phyloP scores from a whole-genome alignment of 371 early-diverging fungal species.

The Entomophthora muscae region DNA sequence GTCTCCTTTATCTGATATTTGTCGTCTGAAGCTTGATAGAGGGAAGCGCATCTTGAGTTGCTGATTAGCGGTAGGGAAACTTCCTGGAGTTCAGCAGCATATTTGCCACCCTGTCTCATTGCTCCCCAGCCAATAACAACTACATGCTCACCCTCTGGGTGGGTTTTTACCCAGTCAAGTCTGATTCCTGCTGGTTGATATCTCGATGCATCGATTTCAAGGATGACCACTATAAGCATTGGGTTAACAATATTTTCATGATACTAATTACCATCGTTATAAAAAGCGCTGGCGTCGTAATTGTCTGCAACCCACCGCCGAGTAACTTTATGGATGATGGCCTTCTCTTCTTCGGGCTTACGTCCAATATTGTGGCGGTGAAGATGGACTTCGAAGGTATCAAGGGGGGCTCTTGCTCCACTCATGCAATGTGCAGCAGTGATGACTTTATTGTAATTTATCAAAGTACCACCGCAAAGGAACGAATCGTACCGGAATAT shows the following conservation, averaged over 20 bases:
- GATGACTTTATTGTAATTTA: slow-evolving; percentile 16
- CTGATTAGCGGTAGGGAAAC: slow-evolving; percentile 12
- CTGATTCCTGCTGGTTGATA: neutral
- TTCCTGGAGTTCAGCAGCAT: slow-evolving; percentile 13
- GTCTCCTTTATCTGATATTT: slow-evolving; percentile 12
- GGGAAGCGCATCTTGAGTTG: slow-evolving; percentile 13
- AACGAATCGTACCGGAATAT: slow-evolving; percentile 1
- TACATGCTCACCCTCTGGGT: slow-evolving; percentile 12
- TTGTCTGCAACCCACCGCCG: neutral
- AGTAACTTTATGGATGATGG: neutral
- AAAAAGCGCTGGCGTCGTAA: neutral
- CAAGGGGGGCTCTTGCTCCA: slow-evolving; percentile 1
- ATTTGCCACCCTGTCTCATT: slow-evolving; percentile 8
- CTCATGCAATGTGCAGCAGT: slow-evolving; percentile 27
- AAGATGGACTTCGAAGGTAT: neutral
- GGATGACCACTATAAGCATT: neutral
- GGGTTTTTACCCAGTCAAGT: neutral
- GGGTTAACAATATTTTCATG: neutral
- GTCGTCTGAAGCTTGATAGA: slow-evolving; percentile 14
- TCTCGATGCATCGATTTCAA: neutral
- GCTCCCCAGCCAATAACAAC: slow-evolving; percentile 25
- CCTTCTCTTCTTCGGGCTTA: neutral
- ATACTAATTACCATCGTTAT: neutral
- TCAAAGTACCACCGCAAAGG: slow-evolving; percentile 22
- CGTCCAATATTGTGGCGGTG: neutral